Base-by-base conservation (phyloP, 2,329 filamentous ascomycete species). In the Fusarium sp. region DNA sequence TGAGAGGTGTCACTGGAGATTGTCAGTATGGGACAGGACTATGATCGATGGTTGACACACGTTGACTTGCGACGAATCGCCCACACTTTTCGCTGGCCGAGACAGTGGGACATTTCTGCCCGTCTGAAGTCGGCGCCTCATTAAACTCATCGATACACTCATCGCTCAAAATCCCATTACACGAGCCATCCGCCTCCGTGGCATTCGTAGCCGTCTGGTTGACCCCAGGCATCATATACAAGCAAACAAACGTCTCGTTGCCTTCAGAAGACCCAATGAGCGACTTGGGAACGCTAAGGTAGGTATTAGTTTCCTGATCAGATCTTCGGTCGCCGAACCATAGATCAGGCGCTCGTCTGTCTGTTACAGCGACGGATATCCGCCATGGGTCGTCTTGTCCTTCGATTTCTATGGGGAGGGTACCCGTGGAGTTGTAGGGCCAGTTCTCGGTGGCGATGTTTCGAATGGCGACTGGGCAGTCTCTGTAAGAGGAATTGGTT, bases 391-490 rank as follows among this genome's bases (percentile, higher is more conserved):
- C 7, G 1, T n/a, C 6, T 15, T 39, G 26, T 3, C 9, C 33
- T 7, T 10, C 2, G 33, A 59, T 11, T 1, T 33, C 3, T 0
- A 33, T 0, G 3, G 43, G 10, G 4, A 57, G 5, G 2, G 56
- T 43, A 4, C 52, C 35, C 1, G 43, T 58, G 1, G 56, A 47
- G 17, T 59, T 58, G 22, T 37, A 56, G 2, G 30, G 17, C 8
- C 17, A 20, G 2, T 19, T 20, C 9, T 20, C 47, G 1, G 43
- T 14, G 30, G 15, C 39, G 3, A 44, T 10, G 1, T 35, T 4
- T 14, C 11, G 7, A 4, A 56, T 24, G 10, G 28, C 19, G 1
- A 3, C 9, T 10, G 28, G 17, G 15, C 53, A 58, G 4, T 46
- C 7, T 17, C 28, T 3, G 0, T 2, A 2, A 3, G 49, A 37